These are phyloP conservation scores for Marasmius fiardii DNA, from an alignment of 1,284 basidiomycete genomes.

Conservation along the genomic window DNA sequence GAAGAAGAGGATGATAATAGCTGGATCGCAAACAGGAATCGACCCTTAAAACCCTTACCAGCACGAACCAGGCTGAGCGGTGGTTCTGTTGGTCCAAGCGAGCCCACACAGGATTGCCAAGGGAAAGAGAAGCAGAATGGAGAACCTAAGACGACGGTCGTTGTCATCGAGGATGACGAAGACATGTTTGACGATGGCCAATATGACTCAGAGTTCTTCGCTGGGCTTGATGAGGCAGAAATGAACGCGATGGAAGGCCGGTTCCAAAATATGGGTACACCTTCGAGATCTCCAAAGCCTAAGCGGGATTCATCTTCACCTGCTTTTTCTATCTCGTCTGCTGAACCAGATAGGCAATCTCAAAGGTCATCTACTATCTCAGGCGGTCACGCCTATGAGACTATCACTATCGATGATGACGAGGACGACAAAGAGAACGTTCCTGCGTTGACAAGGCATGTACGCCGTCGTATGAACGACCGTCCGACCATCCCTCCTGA, in stretches of 20 bases:
- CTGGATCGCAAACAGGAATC: constrained; percentile 1
- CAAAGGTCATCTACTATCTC: background rate
- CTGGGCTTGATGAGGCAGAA: constrained; percentile 34
- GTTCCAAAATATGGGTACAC: constrained; percentile 6
- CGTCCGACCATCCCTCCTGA: constrained; percentile 13
- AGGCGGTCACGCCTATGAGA: constrained; percentile 16
- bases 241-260: constrained; percentile 21
- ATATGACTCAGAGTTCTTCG: constrained; percentile 25
- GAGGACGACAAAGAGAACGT: constrained; percentile 64
- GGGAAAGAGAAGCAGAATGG: background rate
- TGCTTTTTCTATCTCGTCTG: background rate
- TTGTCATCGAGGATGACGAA: constrained; percentile 23
- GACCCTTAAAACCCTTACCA: constrained; percentile 14
- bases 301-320: background rate
- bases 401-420: constrained; percentile 40
- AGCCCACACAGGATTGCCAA: constrained; percentile 19
- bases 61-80: constrained; percentile 7
- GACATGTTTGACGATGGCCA: constrained; percentile 30
- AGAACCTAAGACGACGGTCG: background rate
- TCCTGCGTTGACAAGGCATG: constrained; percentile 48
- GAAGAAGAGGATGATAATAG: constrained; percentile 19
- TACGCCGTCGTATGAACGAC: constrained; percentile 34
- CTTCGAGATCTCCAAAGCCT: background rate
- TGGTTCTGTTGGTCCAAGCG: constrained; percentile 13
- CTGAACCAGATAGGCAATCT: background rate